Evolutionary conservation across 257 asterid genomes (phyloP).

Genomic region (Nemophila menziesii): DNA sequence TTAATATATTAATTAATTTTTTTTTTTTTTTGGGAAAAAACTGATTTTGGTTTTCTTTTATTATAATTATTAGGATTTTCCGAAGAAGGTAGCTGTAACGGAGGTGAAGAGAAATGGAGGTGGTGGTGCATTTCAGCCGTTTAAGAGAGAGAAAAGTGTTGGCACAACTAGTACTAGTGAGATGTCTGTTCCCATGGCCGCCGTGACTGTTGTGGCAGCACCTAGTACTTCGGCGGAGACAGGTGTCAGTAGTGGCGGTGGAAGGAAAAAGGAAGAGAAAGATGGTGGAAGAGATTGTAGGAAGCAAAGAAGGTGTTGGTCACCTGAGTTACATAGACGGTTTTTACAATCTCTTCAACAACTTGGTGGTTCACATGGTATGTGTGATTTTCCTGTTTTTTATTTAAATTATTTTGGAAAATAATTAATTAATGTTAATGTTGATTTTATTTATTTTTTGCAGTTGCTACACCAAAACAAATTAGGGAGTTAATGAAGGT

Average conservation of each 20-base stretch:
- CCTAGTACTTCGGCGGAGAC: slow-evolving; percentile 48
- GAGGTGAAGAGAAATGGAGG: slow-evolving; percentile 36
- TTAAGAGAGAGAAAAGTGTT: slow-evolving; percentile 35
- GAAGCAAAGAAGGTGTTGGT: slow-evolving; percentile 74
- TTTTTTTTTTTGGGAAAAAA: too few species aligned
- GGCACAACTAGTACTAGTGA: slow-evolving; percentile 4
- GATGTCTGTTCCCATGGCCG: slow-evolving; percentile 6
- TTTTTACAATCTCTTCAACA: slow-evolving; percentile 60
- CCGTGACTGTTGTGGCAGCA: too few species aligned
- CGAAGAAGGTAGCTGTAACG: slow-evolving; percentile 22
- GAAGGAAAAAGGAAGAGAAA: slow-evolving; percentile 27
- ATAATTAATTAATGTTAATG: too few species aligned
- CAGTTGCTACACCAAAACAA: slow-evolving; percentile 84
- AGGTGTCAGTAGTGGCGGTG: slow-evolving; percentile 14
- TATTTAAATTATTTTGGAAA: too few species aligned
- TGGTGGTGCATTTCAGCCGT: slow-evolving; percentile 64
- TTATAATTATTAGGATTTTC: slow-evolving; percentile 18
- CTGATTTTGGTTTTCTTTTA: slow-evolving; percentile 3
- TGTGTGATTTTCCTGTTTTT: slow-evolving; percentile 2
- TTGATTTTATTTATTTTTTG: slow-evolving; percentile 9
- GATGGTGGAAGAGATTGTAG: slow-evolving; percentile 38
- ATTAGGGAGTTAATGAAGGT: slow-evolving; percentile 75
- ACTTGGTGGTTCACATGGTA: slow-evolving; percentile 85
- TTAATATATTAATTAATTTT: slow-evolving; percentile 1
- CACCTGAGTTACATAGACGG: slow-evolving; percentile 53